Evolutionary conservation across 345 rosid genomes (phyloP), one percentile per base, ranked within the genome.

Genomic region (Hypericum perforatum): DNA sequence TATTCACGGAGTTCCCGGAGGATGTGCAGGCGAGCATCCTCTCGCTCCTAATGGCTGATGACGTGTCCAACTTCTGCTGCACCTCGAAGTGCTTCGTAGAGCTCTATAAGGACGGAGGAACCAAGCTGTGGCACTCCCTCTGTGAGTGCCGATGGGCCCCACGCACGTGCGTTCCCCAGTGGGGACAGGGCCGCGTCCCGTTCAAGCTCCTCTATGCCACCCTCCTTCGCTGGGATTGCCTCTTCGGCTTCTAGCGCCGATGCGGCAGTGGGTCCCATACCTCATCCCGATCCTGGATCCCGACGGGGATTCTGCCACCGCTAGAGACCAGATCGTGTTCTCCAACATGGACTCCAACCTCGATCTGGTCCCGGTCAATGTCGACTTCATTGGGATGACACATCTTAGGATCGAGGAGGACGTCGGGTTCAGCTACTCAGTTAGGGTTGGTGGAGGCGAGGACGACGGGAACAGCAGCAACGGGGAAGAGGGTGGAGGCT

Each of bases 181-280:
- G 98, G 98, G 95, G 89, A 4, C 42, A 61, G 14, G 95, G 98
- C 7, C 52, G 60, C 9, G 70, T 91, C 62, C 7, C 81, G 8
- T 87, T 62, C 75, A 72, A 62, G 57, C 72, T 68, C 61, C 92
- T 91, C 15, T 86, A 82, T 77, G 65, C 51, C 54, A 82, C 80
- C 54, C 89, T 87, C 3, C 57, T 13, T 39, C 67, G 68, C 37
- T 81, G 89, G 67, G 92, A 82, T 40, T 71, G 74, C 66, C 78
- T 91, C 16, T 82, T 87, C 14, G 98, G 98, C 0, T 84, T 86
- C 75, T 91, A 94, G 98, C 96, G 95, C 8, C 85, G 82, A 3
- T 77, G n/a, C n/a, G n/a, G n/a, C n/a, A n/a, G n/a, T n/a, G n/a
- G n/a, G n/a, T n/a, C n/a, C n/a, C n/a, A n/a, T 12, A 12, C 51